A percentile compares a stretch with the other conserved stretches of the same genome.
These are phyloP conservation scores for Cystobasidiaceae sp. DNA, from an alignment of 1,284 basidiomycete species.

Conservation along the genomic window DNA sequence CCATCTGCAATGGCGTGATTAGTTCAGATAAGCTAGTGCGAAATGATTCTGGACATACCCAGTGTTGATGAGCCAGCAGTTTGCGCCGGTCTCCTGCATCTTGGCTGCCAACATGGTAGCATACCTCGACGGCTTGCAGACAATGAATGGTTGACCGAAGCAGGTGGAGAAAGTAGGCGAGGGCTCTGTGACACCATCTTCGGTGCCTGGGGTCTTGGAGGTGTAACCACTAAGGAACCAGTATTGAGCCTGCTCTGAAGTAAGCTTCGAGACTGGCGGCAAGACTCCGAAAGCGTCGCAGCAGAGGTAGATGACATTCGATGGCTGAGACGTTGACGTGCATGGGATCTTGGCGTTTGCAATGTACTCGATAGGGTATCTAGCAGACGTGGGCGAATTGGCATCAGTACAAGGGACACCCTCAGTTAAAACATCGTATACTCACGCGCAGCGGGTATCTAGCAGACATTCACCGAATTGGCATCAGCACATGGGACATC, in stretches of 20 bases:
- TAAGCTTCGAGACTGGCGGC: slow-evolving; percentile 88
- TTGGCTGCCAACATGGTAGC: slow-evolving; percentile 94
- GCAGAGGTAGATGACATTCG: slow-evolving; percentile 44
- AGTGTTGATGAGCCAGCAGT: slow-evolving; percentile 99
- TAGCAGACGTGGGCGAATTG: not conserved
- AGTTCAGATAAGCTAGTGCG: not conserved
- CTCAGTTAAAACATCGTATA: no score
- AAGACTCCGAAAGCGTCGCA: slow-evolving; percentile 72
- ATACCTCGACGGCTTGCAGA: slow-evolving; percentile 55
- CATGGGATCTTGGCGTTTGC: slow-evolving; percentile 93
- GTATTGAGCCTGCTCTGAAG: slow-evolving; percentile 92
- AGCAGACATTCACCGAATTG: not conserved
- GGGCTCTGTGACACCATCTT: slow-evolving; percentile 95
- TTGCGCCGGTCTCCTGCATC: slow-evolving; percentile 83
- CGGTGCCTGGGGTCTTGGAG: slow-evolving; percentile 88
- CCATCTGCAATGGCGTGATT: slow-evolving; percentile 55
- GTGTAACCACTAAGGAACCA: slow-evolving; percentile 89
- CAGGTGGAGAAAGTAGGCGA: slow-evolving; percentile 95
- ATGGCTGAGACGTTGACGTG: slow-evolving; percentile 71
- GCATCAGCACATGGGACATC: not conserved
- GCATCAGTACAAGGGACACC: not conserved
- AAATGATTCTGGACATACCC: slow-evolving; percentile 54
- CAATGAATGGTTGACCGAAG: slow-evolving; percentile 98
- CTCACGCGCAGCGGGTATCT: no score
- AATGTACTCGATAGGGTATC: slow-evolving; percentile 95